Conservation (phyloP, 2,329 filamentous ascomycete species). For the Trichoderma koningiopsis region DNA sequence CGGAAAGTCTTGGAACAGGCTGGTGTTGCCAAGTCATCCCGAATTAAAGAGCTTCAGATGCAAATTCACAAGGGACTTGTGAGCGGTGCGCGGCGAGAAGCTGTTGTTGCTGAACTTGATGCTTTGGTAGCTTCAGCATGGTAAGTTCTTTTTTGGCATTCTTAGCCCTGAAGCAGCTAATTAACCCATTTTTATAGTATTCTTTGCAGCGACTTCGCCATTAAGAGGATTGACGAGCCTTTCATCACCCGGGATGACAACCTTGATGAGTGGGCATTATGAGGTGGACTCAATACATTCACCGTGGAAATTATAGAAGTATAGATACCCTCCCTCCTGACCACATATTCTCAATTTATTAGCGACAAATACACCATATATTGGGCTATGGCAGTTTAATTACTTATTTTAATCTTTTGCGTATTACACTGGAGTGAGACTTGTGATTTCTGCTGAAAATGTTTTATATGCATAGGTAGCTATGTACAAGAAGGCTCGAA, state of each 20-base stretch:
- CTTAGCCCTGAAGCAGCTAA: neutral
- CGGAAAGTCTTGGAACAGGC: slow-evolving; percentile 81
- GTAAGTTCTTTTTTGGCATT: slow-evolving; percentile 51
- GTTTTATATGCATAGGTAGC: neutral
- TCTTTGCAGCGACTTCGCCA: slow-evolving; percentile 90
- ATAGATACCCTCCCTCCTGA: slow-evolving; percentile 22
- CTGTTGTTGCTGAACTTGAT: slow-evolving; percentile 85
- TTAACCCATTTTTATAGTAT: slow-evolving; percentile 59
- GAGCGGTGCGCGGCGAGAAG: slow-evolving; percentile 72
- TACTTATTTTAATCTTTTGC: neutral
- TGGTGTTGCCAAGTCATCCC: slow-evolving; percentile 71
- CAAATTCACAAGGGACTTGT: slow-evolving; percentile 78
- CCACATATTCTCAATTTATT: slow-evolving; percentile 3
- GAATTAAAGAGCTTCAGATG: slow-evolving; percentile 82
- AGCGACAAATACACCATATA: neutral
- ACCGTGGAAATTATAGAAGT: slow-evolving; percentile 19
- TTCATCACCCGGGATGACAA: slow-evolving; percentile 78
- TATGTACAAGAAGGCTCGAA: neutral
- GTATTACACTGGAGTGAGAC: neutral
- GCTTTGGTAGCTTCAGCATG: slow-evolving; percentile 87
- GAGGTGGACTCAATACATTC: slow-evolving; percentile 19
- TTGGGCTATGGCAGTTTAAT: neutral
- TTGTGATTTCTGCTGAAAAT: neutral
- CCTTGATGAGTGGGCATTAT: slow-evolving; percentile 77
- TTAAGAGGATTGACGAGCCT: slow-evolving; percentile 91